phyloP scores from a whole-genome alignment of 1,284 basidiomycete species.

The Sporisorium sorghi region DNA sequence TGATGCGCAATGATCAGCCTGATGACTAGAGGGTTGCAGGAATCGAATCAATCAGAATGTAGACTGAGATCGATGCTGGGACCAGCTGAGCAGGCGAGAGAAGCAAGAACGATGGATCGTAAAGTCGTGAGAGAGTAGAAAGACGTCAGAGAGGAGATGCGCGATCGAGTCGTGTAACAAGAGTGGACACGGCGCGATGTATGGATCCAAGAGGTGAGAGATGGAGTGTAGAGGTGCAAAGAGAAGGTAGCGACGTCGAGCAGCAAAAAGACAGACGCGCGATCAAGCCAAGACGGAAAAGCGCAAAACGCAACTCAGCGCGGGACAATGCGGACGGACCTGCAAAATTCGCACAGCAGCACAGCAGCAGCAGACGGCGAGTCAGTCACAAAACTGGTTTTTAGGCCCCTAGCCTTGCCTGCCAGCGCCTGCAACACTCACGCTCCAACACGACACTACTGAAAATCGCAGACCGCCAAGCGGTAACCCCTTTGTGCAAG shows the following conservation, averaged over 20 bases:
- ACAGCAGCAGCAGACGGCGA: no score
- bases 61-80: background rate
- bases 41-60: background rate
- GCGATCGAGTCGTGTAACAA: slow-evolving; percentile 8
- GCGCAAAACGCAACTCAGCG: slow-evolving; percentile 3
- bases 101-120: slow-evolving; percentile 1
- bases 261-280: background rate
- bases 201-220: background rate
- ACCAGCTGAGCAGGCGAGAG: background rate
- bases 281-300: slow-evolving; percentile 1
- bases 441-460: background rate
- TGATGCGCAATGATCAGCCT: background rate
- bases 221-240: background rate
- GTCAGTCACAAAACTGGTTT: background rate
- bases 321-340: background rate
- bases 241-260: background rate
- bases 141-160: slow-evolving; percentile 1
- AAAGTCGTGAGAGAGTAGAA: background rate
- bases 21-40: background rate
- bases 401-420: background rate
- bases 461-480: background rate
- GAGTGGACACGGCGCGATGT: slow-evolving; percentile 3
- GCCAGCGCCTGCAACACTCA: slow-evolving; percentile 2
- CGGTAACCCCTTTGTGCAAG: no score
- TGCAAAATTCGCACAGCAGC: slow-evolving; percentile 3